Percentiles rank a stretch among this genome's conserved stretches.
These are phyloP conservation scores for Patellifolia procumbens DNA, from an alignment of 179 eudicot genomes.

Conservation along the genomic window DNA sequence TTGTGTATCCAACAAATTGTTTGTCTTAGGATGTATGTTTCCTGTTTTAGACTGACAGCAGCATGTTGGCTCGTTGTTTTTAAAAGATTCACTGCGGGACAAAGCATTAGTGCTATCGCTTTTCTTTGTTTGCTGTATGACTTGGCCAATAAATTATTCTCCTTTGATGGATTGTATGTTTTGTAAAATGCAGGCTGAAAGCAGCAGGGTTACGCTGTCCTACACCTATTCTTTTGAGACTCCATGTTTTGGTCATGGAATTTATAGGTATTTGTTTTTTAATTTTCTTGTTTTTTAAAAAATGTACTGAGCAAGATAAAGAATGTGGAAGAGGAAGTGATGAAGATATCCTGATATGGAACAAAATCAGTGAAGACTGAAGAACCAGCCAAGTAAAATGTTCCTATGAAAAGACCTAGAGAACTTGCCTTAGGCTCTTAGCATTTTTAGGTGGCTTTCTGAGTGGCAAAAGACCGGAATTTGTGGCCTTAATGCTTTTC, in stretches of 20 bases:
- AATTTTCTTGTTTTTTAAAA: not conserved
- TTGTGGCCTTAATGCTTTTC: too few relatives aligned
- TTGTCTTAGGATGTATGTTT: not conserved
- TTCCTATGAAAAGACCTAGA: too few relatives aligned
- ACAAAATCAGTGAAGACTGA: too few relatives aligned
- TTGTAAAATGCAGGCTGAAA: conserved; percentile 61
- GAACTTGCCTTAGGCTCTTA: too few relatives aligned
- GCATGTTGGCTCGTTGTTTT: not conserved
- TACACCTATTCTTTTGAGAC: conserved; percentile 66
- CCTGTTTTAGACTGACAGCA: not conserved
- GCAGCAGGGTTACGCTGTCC: conserved; percentile 95
- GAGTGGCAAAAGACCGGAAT: too few relatives aligned
- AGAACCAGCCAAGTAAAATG: too few relatives aligned
- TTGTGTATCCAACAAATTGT: too few relatives aligned
- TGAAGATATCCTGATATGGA: too few relatives aligned
- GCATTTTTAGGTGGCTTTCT: too few relatives aligned
- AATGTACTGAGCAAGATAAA: not conserved
- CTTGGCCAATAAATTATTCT: too few relatives aligned
- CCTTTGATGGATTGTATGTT: conserved; percentile 12
- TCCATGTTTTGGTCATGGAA: conserved; percentile 97
- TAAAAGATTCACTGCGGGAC: not conserved
- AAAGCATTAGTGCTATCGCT: not conserved
- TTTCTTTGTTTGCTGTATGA: not conserved
- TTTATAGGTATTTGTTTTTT: conserved; percentile 65
- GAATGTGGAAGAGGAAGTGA: not conserved